phyloP scores from a whole-genome alignment of 768 basidiomycete species.

The Phlegmacium glaucopus region DNA sequence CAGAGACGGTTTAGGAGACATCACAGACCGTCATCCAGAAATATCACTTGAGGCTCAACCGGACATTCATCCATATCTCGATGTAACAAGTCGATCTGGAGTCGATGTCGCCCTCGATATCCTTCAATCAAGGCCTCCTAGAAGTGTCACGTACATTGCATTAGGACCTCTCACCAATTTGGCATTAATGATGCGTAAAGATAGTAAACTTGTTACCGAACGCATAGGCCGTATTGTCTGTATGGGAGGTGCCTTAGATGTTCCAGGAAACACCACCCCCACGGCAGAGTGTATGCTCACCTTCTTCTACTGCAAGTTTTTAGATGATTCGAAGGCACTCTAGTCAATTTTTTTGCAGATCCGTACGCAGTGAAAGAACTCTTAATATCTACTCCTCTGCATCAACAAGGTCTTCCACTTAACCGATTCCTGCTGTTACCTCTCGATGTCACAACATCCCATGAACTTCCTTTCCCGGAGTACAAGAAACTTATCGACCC shows the following conservation, averaged over 20 bases:
- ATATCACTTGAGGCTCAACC: slow-evolving; percentile 34
- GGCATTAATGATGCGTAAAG: slow-evolving; percentile 56
- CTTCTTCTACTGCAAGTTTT: background rate
- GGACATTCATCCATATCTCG: slow-evolving; percentile 41
- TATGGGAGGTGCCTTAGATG: slow-evolving; percentile 94
- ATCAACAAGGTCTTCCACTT: slow-evolving; percentile 48
- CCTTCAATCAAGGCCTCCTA: slow-evolving; percentile 44
- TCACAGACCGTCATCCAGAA: slow-evolving; percentile 63
- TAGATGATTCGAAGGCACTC: slow-evolving; percentile 1
- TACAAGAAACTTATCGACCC: slow-evolving; percentile 62
- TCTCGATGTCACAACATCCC: slow-evolving; percentile 79
- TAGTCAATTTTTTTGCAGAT: slow-evolving; percentile 87
- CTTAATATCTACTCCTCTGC: slow-evolving; percentile 37
- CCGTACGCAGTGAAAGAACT: slow-evolving; percentile 79
- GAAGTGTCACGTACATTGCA: slow-evolving; percentile 66
- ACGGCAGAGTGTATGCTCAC: slow-evolving; percentile 73
- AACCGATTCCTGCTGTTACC: slow-evolving; percentile 70
- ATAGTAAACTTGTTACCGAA: slow-evolving; percentile 48
- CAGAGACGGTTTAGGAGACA: slow-evolving; percentile 70
- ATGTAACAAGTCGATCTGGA: slow-evolving; percentile 42
- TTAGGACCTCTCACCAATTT: slow-evolving; percentile 82
- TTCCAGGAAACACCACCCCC: slow-evolving; percentile 83
- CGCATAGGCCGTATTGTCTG: slow-evolving; percentile 74
- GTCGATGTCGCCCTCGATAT: slow-evolving; percentile 54
- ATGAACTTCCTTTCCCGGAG: slow-evolving; percentile 69